phyloP scores from a whole-genome alignment of 2,329 filamentous ascomycete genomes.

The Aspergillus pseudotamarii region DNA sequence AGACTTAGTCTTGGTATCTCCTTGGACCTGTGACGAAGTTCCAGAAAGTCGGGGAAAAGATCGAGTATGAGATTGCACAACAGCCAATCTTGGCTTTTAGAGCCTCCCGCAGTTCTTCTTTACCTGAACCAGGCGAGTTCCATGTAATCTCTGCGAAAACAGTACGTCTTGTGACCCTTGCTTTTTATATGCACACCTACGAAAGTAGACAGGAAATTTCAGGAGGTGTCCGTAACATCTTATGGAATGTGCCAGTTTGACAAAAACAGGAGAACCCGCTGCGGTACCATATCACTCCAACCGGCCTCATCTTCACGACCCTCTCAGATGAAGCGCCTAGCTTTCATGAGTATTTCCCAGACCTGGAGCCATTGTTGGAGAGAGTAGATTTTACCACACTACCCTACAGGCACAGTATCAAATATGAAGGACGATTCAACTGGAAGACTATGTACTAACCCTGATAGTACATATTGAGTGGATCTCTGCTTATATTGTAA shows the following conservation, averaged over 20 bases:
- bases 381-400: conserved; percentile 58
- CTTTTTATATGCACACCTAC: background rate
- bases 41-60: conserved; percentile 40
- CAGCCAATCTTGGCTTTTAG: conserved; percentile 45
- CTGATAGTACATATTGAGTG: background rate
- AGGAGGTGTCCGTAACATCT: background rate
- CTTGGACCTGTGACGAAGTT: conserved; percentile 57
- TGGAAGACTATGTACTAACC: conserved; percentile 59
- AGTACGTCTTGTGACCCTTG: conserved; percentile 24
- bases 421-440: conserved; percentile 61
- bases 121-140: conserved; percentile 39
- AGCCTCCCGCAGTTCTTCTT: conserved; percentile 31
- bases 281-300: conserved; percentile 49
- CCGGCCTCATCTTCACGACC: conserved; percentile 57
- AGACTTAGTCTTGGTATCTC: conserved; percentile 54
- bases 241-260: background rate
- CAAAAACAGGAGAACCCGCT: conserved; percentile 27
- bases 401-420: conserved; percentile 55
- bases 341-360: conserved; percentile 58
- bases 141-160: conserved; percentile 41
- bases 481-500: background rate
- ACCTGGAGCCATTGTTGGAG: conserved; percentile 52
- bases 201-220: background rate
- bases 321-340: conserved; percentile 51
- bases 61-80: conserved; percentile 56